Percentiles rank a stretch among this genome's conserved stretches.
phyloP scores from a whole-genome alignment of 1,139 yeast species.

The Entelexis sorbosivorans region DNA sequence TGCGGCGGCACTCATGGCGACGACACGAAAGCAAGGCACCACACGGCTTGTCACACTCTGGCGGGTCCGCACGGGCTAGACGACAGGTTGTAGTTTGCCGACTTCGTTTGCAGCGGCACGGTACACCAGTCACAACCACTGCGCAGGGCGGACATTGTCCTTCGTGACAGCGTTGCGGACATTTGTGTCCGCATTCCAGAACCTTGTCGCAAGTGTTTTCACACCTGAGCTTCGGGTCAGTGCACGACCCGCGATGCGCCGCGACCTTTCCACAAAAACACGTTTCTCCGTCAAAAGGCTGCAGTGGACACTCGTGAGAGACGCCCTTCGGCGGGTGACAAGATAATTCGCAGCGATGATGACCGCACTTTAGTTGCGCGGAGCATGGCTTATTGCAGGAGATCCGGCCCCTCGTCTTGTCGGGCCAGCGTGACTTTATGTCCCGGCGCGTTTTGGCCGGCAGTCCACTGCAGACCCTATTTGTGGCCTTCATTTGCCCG shows the following conservation, averaged over 20 bases:
- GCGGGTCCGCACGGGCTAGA: neutral
- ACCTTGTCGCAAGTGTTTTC: constrained; percentile 12
- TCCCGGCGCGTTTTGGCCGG: constrained; percentile 3
- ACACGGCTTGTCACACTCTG: constrained; percentile 5
- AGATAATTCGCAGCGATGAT: constrained; percentile 14
- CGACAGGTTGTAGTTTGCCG: neutral
- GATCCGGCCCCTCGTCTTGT: neutral
- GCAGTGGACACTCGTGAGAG: constrained; percentile 14
- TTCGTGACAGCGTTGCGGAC: constrained; percentile 18
- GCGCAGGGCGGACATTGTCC: constrained; percentile 20
- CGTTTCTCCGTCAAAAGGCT: constrained; percentile 18
- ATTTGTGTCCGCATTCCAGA: constrained; percentile 22
- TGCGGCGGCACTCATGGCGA: constrained; percentile 4
- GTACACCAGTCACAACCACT: neutral
- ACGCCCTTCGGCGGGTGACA: constrained; percentile 15
- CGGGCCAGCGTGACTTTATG: neutral
- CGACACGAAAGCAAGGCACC: constrained; percentile 6
- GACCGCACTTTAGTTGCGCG: constrained; percentile 16
- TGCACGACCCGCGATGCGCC: constrained; percentile 11
- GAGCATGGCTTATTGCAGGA: constrained; percentile 19
- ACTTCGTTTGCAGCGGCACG: constrained; percentile 6
- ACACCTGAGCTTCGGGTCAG: constrained; percentile 17
- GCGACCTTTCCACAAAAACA: constrained; percentile 22
- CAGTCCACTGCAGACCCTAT: constrained; percentile 4
- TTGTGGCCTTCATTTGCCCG: constrained; percentile 11